Evolutionary conservation across 2,329 filamentous ascomycete species (phyloP).

Genomic region (Phialophora macrospora): DNA sequence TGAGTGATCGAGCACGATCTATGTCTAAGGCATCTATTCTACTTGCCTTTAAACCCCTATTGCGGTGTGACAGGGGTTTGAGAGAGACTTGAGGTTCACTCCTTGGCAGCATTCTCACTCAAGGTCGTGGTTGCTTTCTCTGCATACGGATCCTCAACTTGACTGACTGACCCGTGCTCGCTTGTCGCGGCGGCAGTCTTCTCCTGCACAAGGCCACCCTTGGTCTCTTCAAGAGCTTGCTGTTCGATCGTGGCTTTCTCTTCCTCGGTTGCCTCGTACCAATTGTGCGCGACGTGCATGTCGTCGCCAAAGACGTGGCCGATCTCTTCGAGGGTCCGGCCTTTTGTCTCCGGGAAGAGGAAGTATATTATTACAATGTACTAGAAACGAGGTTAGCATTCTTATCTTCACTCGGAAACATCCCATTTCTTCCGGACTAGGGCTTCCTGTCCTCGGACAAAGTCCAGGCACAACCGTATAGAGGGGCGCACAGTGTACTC

Average conservation of each 20-base stretch:
- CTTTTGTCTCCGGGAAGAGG: slow-evolving; percentile 43
- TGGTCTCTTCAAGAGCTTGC: slow-evolving; percentile 28
- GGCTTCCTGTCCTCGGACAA: slow-evolving; percentile 39
- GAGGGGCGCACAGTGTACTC: too few species aligned
- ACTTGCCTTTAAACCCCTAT: too few species aligned
- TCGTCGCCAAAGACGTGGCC: slow-evolving; percentile 40
- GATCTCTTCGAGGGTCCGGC: slow-evolving; percentile 44
- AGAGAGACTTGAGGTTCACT: background rate
- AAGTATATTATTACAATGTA: slow-evolving; percentile 44
- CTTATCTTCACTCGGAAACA: background rate
- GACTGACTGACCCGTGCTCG: background rate
- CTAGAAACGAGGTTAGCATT: slow-evolving; percentile 73
- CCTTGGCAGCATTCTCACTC: background rate
- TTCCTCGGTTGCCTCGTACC: slow-evolving; percentile 40
- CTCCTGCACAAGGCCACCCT: slow-evolving; percentile 26
- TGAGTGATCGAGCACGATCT: background rate
- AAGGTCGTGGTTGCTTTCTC: background rate
- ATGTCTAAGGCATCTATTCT: background rate
- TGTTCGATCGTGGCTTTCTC: slow-evolving; percentile 37
- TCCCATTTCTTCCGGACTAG: slow-evolving; percentile 32
- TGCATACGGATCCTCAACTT: background rate
- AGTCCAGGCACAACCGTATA: background rate
- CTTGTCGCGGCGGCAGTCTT: slow-evolving; percentile 9
- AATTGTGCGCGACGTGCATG: slow-evolving; percentile 41
- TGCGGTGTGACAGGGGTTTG: background rate